Conservation (phyloP, 805 yeast species). For the Kluyveromyces nonfermentans region DNA sequence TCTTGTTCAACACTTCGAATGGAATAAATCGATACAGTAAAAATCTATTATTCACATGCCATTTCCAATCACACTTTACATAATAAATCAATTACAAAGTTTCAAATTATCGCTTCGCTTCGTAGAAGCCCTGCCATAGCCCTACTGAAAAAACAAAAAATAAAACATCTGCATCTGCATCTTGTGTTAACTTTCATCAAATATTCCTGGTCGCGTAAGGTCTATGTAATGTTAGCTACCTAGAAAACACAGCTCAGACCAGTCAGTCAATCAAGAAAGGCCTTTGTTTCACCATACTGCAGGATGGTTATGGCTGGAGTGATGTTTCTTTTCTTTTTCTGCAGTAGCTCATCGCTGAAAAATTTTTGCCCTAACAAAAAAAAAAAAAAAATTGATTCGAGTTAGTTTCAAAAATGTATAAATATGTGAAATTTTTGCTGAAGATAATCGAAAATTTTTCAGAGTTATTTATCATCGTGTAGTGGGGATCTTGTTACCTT, state of each 20-base stretch:
- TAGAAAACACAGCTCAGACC: background rate
- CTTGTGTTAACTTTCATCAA: too few species aligned
- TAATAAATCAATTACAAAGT: too few species aligned
- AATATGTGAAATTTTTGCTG: background rate
- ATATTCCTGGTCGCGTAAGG: too few species aligned
- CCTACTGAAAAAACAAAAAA: too few species aligned
- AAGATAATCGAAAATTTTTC: background rate
- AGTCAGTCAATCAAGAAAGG: background rate
- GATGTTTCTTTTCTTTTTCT: background rate
- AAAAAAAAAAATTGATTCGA: background rate
- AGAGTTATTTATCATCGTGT: background rate
- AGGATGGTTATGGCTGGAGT: background rate
- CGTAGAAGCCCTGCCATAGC: too few species aligned
- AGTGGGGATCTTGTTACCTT: background rate
- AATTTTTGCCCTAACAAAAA: background rate
- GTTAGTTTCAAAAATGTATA: background rate
- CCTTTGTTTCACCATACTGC: background rate
- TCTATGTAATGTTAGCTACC: too few species aligned
- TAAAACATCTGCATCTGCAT: too few species aligned
- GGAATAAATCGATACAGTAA: too few species aligned
- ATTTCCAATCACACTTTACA: too few species aligned
- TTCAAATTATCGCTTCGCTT: too few species aligned
- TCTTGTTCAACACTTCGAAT: too few species aligned
- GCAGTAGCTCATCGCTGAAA: background rate
- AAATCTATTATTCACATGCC: too few species aligned